Evolutionary conservation across 441 rosid genomes (phyloP).

Genomic region (Gossypium aridum): DNA sequence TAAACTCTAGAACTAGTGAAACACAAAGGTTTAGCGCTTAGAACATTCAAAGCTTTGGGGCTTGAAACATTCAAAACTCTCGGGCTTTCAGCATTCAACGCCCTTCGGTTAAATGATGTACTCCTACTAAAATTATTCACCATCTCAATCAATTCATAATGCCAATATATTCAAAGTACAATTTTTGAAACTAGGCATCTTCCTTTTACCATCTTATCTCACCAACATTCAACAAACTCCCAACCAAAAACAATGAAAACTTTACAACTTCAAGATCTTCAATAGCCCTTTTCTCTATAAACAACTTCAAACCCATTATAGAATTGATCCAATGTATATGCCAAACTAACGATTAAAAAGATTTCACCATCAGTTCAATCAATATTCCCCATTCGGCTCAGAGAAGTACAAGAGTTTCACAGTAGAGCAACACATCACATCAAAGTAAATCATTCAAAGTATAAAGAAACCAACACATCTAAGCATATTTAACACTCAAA

Average conservation of each 20-base stretch:
- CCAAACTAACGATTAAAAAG: constrained; percentile 6
- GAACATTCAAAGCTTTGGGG: constrained; percentile 27
- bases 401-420: constrained; percentile 1
- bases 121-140: constrained; percentile 56
- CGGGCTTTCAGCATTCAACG: constrained; percentile 31
- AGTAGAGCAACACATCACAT: background rate
- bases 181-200: constrained; percentile 10
- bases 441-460: background rate
- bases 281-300: constrained; percentile 9
- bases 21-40: constrained; percentile 31
- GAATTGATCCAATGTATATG: constrained; percentile 10
- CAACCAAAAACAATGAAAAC: background rate
- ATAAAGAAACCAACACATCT: constrained; percentile 6
- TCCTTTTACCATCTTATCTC: background rate
- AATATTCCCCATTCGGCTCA: constrained; percentile 5
- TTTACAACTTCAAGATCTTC: constrained; percentile 1
- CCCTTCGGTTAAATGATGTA: constrained; percentile 53
- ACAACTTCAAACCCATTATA: constrained; percentile 11
- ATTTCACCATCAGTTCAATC: constrained; percentile 9
- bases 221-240: constrained; percentile 14
- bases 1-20: constrained; percentile 34
- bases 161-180: constrained; percentile 10
- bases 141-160: constrained; percentile 31
- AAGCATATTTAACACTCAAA: constrained; percentile 10
- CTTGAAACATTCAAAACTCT: constrained; percentile 22